Base-by-base conservation (phyloP, 2,329 filamentous ascomycete species). In the Penicillium sp. region DNA sequence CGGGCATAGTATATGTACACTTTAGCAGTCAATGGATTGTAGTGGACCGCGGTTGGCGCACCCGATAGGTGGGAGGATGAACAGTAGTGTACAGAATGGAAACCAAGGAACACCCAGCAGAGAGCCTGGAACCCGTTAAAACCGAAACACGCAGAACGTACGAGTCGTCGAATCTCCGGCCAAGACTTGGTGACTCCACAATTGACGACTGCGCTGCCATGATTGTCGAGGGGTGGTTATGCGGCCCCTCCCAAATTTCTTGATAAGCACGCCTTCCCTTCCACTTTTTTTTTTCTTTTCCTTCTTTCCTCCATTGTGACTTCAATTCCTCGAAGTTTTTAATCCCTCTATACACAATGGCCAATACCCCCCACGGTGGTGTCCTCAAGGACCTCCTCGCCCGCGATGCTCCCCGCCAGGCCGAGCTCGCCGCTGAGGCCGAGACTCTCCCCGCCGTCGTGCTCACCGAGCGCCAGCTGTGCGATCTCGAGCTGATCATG, bases 351-450 rank as follows among this genome's bases (percentile, higher is more conserved):
- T 34, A 52, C 61, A 71, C 54, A 59, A 81, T 81, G 77, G 79
- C 80, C 64, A 81, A 81, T 66, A 63, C 74, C 68, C 90, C 90
- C 64, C 89, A 94, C 73, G 93, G 93, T 79, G 94, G 94, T 72
- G 83, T 93, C 83, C 90, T 99, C 72, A 97, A 97, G 89, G 94
- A 99, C 83, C 86, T 99, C 74, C 85, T 97, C 67, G 92, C 92
- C 64, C 89, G 94, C 79, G 94, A 99, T 85, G 84, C 87, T 61
- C 90, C 90, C 65, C 87, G 89, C 71, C 88, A 94, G 64, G 82
- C 82, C 61, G 82, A 96, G 80, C 89, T 99, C 60, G 80, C 81
- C 53, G 85, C 84, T 44, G 94, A 99, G 80, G 90, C 93, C 40
- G 92, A 96, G 82, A 88, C 73, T 31, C 86, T 97, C 43, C 91